phyloP scores from a whole-genome alignment of 129 eudicot genomes.

The Flaveria sonorensis region DNA sequence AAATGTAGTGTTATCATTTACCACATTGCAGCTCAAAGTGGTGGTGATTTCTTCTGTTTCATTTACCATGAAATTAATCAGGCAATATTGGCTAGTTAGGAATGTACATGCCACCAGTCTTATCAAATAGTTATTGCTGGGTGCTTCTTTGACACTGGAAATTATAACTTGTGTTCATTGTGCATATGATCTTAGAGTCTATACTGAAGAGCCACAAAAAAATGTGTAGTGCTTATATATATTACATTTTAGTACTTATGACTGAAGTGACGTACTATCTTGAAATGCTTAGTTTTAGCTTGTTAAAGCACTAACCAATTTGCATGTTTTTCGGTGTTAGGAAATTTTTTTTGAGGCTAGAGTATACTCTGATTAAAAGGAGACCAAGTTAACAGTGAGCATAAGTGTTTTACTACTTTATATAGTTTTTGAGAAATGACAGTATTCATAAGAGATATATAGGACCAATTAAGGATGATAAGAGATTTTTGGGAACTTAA shows the following conservation, averaged over 20 bases:
- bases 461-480: no score
- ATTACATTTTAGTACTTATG: no score
- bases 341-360: not conserved
- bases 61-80: not conserved
- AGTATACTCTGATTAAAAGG: not conserved
- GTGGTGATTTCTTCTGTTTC: not conserved
- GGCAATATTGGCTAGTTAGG: no score
- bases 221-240: not conserved
- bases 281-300: not conserved
- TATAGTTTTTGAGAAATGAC: no score
- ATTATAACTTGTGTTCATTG: not conserved
- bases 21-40: slow-evolving; percentile 5
- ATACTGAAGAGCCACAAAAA: not conserved
- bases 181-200: not conserved
- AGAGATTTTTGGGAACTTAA: no score
- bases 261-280: not conserved
- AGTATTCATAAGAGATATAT: no score
- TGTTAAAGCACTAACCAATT: not conserved
- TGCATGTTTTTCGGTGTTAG: not conserved
- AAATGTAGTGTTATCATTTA: not conserved
- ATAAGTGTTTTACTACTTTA: not conserved
- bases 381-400: not conserved
- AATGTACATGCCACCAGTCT: no score
- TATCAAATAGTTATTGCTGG: no score
- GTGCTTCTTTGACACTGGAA: not conserved